phyloP scores from a whole-genome alignment of 768 basidiomycete species.

The Holtermanniella nyarrowii region DNA sequence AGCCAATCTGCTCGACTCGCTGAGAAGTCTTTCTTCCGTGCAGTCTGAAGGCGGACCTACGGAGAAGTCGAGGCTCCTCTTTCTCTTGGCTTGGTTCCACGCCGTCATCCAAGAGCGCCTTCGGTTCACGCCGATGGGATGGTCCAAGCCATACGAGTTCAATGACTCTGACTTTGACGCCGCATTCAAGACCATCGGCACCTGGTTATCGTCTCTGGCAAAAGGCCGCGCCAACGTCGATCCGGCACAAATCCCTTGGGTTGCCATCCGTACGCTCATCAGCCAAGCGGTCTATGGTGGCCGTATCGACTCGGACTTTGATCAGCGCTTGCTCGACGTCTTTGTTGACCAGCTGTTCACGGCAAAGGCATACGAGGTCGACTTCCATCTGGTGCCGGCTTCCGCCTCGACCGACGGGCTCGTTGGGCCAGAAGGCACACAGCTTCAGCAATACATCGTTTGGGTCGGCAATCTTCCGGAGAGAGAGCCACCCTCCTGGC shows the following conservation, averaged over 20 bases:
- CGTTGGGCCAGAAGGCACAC: conserved; percentile 78
- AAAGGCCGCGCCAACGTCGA: conserved; percentile 87
- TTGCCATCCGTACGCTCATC: conserved; percentile 80
- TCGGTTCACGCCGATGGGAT: conserved; percentile 89
- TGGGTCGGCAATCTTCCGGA: conserved; percentile 88
- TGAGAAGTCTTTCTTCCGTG: conserved; percentile 62
- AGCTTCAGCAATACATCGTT: conserved; percentile 75
- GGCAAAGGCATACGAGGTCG: conserved; percentile 76
- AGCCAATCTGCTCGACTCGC: conserved; percentile 85
- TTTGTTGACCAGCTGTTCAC: conserved; percentile 89
- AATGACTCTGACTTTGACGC: conserved; percentile 97
- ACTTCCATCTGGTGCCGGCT: conserved; percentile 70
- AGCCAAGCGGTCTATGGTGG: conserved; percentile 96
- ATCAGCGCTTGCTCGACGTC: conserved; percentile 81
- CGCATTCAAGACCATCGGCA: conserved; percentile 81
- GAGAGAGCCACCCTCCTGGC: conserved; percentile 86
- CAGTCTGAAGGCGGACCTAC: conserved; percentile 68
- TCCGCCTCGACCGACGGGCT: conserved; percentile 45
- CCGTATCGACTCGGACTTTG: conserved; percentile 86
- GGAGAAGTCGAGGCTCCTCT: conserved; percentile 86
- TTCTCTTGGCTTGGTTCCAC: conserved; percentile 98
- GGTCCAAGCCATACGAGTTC: conserved; percentile 96
- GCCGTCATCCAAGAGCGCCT: conserved; percentile 93
- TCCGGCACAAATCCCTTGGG: conserved; percentile 86
- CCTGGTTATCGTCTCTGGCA: conserved; percentile 69